Conservation (phyloP, 2,329 filamentous ascomycete species). For the Beauveria sp. region DNA sequence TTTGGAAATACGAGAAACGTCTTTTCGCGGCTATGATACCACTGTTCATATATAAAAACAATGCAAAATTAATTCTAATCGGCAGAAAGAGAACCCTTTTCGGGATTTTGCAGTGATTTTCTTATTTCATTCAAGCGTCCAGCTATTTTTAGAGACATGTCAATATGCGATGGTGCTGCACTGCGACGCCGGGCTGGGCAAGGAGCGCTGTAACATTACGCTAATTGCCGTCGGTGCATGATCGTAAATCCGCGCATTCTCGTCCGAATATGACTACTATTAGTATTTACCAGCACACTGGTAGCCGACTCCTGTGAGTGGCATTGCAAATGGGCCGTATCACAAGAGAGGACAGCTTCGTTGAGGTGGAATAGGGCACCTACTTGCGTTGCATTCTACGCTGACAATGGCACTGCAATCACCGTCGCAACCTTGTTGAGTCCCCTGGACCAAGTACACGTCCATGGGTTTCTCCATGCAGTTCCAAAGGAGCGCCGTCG, state of each 20-base stretch:
- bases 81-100: no score
- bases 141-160: background rate
- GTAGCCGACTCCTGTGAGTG: no score
- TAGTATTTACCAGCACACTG: no score
- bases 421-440: no score
- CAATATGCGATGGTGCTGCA: background rate
- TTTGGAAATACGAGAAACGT: background rate
- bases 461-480: no score
- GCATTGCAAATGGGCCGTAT: no score
- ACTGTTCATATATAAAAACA: background rate
- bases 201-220: background rate
- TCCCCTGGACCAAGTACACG: no score
- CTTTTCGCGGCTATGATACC: slow-evolving; percentile 3
- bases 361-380: no score
- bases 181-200: background rate
- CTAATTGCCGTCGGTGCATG: background rate
- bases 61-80: background rate
- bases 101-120: background rate
- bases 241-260: background rate
- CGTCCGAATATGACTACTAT: background rate
- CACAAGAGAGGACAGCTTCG: no score
- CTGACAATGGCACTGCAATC: no score
- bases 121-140: background rate
- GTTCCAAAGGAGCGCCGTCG: no score
- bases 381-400: no score